Conservation (phyloP, 2,329 filamentous ascomycete species). For the Fusarium metavorans region DNA sequence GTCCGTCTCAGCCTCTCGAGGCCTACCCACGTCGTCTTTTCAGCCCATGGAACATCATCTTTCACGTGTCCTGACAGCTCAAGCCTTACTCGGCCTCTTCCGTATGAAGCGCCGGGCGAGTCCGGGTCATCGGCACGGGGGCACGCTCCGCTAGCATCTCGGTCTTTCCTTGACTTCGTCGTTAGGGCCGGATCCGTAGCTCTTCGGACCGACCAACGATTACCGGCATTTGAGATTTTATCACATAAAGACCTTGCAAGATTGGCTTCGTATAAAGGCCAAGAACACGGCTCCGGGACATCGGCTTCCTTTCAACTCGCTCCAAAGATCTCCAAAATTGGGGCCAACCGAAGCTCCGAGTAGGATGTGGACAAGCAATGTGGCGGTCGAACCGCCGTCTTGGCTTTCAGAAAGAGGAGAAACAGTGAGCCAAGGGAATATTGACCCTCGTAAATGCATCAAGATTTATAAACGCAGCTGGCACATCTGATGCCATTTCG, state of each 20-base stretch:
- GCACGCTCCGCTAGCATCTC: conserved; percentile 1
- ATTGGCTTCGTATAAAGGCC: neutral
- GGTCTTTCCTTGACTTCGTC: neutral
- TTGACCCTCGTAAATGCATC: neutral
- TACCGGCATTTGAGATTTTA: neutral
- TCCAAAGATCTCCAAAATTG: neutral
- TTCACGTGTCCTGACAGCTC: conserved; percentile 8
- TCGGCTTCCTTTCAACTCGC: neutral
- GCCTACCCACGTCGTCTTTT: neutral
- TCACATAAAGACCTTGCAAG: neutral
- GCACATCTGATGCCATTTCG: neutral
- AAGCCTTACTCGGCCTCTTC: neutral
- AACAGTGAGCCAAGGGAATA: neutral
- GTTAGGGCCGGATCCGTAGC: conserved; percentile 6
- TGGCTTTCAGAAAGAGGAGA: neutral
- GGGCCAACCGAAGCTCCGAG: neutral
- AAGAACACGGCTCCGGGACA: neutral
- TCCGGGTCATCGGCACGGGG: conserved; percentile 26
- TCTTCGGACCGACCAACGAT: neutral
- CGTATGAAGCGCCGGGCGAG: conserved; percentile 11
- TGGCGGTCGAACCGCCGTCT: neutral
- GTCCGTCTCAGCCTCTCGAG: conserved; percentile 11
- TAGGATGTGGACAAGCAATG: neutral
- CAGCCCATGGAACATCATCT: neutral
- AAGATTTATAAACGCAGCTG: neutral